Evolutionary conservation across 2,329 filamentous ascomycete genomes (phyloP), one percentile per base, ranked within the genome.

Genomic region (Venturia effusa): DNA sequence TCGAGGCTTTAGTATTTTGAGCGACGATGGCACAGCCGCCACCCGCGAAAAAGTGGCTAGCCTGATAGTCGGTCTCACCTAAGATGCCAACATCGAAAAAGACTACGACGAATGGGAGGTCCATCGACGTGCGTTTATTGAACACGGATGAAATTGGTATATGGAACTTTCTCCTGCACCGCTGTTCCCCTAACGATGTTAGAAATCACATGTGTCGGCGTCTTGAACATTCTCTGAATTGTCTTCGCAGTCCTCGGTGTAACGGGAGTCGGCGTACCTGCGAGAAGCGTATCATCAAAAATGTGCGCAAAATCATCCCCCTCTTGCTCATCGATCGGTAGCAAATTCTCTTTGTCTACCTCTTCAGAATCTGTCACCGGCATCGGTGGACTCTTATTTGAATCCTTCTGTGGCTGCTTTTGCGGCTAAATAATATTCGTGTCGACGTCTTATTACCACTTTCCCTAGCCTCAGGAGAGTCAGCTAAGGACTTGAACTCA

Each of bases 241-340:
- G 87, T 71, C 82, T 82, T 40, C 81, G 85, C 67, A 82, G 83
- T 85, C 1, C 82, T 84, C n/a, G 78, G 79, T n/a, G 81, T 82
- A 1, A 84, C 77, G 74, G 64, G 78, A 75, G 71, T 80, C 15
- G 61, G 61, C 34, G 45, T 63, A 11, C 45, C 45, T n/a, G 24
- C 3, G 3, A 40, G 17, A 8, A 39, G 17, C 13, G 61, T 68
- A 3, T 77, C 66, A 74, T 82, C 70, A 69, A 94, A 92, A 4
- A 94, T 80, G 61, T 82, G 79, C 48, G 84, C 82, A 6, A 89
- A 73, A 41, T 83, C 81, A 66, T 86, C 82, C 41, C 76, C 73
- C 11, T 61, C 57, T 17, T 70, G 69, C 6, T 61, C 57, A 15
- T 70, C 70, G 4, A 72, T 70, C 6, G 80, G 78, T 15, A 76